Base-by-base conservation (phyloP, 2,329 filamentous ascomycete genomes). In the Cryphonectria radicalis region DNA sequence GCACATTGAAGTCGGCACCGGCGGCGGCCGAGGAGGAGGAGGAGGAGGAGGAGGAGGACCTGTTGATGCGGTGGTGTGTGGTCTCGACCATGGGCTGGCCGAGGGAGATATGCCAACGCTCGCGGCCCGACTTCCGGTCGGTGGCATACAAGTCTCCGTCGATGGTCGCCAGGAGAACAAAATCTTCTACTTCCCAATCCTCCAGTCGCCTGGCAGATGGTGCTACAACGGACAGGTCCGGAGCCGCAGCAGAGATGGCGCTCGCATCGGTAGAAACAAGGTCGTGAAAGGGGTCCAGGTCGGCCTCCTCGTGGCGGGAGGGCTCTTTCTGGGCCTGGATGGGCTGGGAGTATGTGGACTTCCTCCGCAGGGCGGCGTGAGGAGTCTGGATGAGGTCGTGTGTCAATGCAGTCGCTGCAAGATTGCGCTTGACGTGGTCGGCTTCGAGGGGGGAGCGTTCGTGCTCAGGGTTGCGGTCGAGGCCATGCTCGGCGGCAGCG, bases 111-210 rank as follows among this genome's bases (percentile, higher is more conserved):
- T 92, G 91, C 96, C 96, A 98, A 79, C 91, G 92, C 76, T 92
- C 88, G 74, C 91, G 88, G 77, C 96, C 96, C 67, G 92, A 96
- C 80, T 91, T 92, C 78, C 96, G 90, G 84, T 98, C 94, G 82
- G 91, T 91, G 81, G 95, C 95, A 84, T 97, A 93, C 78, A 98
- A 90, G 81, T 94, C 93, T 87, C 96, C 96, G 87, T 98, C 95
- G 90, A 98, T 93, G 89, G 96, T 98, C 93, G 96, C 95, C 92
- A 99, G 88, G 87, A 99, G 93, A 85, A 98, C 93, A 89, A 98
- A 97, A 87, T 98, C 95, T 93, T 98, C 95, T 85, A 98, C 95
- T 92, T 98, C 94, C 95, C 95, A 98, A 86, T 98, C 95, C 89
- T 95, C 92, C 89, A 98, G 88, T 88, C 92, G 97, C 90, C 95